phyloP scores from a whole-genome alignment of 140 eudicot genomes.

The Bidens hawaiensis region DNA sequence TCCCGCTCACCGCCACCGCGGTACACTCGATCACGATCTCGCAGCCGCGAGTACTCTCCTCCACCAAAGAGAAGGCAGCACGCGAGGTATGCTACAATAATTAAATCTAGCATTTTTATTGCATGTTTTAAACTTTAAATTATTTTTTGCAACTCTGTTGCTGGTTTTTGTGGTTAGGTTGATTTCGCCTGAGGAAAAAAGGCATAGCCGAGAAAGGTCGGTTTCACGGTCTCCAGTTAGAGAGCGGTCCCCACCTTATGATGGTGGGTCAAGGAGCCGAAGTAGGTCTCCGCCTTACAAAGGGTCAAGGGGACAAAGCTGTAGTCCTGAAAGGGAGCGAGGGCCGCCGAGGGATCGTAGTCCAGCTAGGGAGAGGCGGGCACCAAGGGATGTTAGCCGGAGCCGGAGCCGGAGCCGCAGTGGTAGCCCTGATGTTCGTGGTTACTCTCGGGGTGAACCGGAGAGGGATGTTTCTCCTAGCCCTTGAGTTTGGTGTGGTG shows the following conservation, averaged over 20 bases:
- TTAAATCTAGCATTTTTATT: slow-evolving; percentile 8
- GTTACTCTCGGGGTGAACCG: slow-evolving; percentile 25
- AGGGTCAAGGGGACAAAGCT: slow-evolving; percentile 52
- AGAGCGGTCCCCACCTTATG: slow-evolving; percentile 28
- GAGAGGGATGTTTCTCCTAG: slow-evolving; percentile 41
- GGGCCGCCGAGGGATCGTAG: slow-evolving; percentile 44
- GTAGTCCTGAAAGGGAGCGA: slow-evolving; percentile 30
- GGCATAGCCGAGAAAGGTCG: slow-evolving; percentile 47
- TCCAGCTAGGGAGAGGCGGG: slow-evolving; percentile 31
- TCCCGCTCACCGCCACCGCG: slow-evolving; percentile 58
- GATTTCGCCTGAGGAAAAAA: slow-evolving; percentile 32
- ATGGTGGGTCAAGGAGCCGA: slow-evolving; percentile 28
- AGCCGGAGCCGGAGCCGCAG: slow-evolving; percentile 45
- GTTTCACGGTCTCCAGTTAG: slow-evolving; percentile 34
- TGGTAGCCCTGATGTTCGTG: slow-evolving; percentile 32
- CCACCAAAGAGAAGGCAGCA: slow-evolving; percentile 29
- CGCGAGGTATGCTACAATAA: slow-evolving; percentile 15
- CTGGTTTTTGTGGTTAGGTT: too few species aligned
- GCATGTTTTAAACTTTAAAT: not conserved
- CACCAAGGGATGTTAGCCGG: slow-evolving; percentile 31
- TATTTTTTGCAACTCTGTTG: too few species aligned
- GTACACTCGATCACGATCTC: slow-evolving; percentile 43
- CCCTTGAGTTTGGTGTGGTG: slow-evolving; percentile 22
- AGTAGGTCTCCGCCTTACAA: slow-evolving; percentile 41
- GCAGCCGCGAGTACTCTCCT: slow-evolving; percentile 54